Base-by-base conservation (phyloP, 2,329 filamentous ascomycete genomes). In the Paramyrothecium sp. region DNA sequence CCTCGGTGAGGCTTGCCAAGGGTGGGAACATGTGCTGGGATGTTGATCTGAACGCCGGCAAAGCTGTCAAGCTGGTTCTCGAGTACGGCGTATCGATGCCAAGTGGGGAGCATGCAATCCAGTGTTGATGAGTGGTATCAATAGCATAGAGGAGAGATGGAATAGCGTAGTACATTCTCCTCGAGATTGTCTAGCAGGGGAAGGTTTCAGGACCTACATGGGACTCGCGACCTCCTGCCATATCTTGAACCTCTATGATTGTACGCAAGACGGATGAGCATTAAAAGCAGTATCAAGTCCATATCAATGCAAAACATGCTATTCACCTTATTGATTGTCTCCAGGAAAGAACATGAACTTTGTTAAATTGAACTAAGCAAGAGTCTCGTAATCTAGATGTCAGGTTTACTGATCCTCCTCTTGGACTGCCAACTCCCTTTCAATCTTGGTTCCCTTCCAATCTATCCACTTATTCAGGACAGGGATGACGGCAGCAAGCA, bases 81-180 rank as follows among this genome's bases (percentile, higher is more conserved):
- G 84, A 87, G 72, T 90, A 89, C 70, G 80, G 84, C 58, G 80
- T 87, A 19, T 78, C 77, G 21, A 75, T 84, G 62, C 87, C 87
- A 1, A 70, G 70, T 17, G 80, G 79, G 10, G 81, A 85, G 33
- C 30, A 51, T 52, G 62, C 62, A 3, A 56, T 60, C 16, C 65
- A 70, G 54, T 67, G 65, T 57, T 68, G 46, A 52, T 20, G 21
- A 33, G 22, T 17, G 22, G 26, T 30, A 5, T 10, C 26, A 30
- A 10, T 30, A n/a, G n/a, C n/a, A n/a, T n/a, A n/a, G n/a, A n/a
- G n/a, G n/a, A n/a, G n/a, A n/a, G n/a, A n/a, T n/a, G n/a, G n/a
- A n/a, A n/a, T n/a, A n/a, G n/a, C n/a, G n/a, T 10, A 38, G 8
- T 38, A 38, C 16, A 38, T 38, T 38, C 33, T 10, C 33, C 33